Conservation (phyloP, 169 alveolate genomes). For the Plasmodium knowlesi region DNA sequence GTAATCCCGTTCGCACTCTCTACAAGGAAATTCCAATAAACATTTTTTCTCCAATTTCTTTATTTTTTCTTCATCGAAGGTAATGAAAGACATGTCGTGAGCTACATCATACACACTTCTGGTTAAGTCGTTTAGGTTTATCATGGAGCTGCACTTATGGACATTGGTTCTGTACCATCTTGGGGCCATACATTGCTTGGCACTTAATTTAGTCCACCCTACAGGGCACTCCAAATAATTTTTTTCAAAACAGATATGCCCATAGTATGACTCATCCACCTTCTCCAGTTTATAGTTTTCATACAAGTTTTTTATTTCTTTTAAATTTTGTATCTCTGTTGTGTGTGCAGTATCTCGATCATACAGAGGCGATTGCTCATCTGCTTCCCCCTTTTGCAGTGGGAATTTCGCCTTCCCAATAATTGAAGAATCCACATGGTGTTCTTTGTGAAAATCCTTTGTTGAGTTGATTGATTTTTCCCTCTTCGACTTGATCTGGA, state of each 20-base stretch:
- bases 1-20: slow-evolving; percentile 75
- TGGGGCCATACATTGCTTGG: slow-evolving; percentile 45
- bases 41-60: slow-evolving; percentile 10
- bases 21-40: slow-evolving; percentile 30
- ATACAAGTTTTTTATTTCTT: slow-evolving; percentile 18
- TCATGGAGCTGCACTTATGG: slow-evolving; percentile 57
- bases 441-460: background rate
- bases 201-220: slow-evolving; percentile 45
- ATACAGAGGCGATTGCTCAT: background rate
- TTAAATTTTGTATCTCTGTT: background rate
- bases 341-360: background rate
- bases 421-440: background rate
- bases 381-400: background rate
- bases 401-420: background rate
- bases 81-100: slow-evolving; percentile 71
- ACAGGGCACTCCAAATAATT: slow-evolving; percentile 30
- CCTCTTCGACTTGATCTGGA: background rate
- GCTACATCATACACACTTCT: slow-evolving; percentile 50
- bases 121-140: slow-evolving; percentile 27
- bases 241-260: slow-evolving; percentile 20
- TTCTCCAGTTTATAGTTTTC: slow-evolving; percentile 11
- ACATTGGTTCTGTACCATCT: slow-evolving; percentile 13
- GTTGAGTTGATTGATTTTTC: background rate
- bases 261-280: slow-evolving; percentile 14
- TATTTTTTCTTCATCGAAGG: background rate